Evolutionary conservation across 176 grass and related monocot genomes (phyloP), one percentile per base, ranked within the genome.

Genomic region (Zoysia pacifica): DNA sequence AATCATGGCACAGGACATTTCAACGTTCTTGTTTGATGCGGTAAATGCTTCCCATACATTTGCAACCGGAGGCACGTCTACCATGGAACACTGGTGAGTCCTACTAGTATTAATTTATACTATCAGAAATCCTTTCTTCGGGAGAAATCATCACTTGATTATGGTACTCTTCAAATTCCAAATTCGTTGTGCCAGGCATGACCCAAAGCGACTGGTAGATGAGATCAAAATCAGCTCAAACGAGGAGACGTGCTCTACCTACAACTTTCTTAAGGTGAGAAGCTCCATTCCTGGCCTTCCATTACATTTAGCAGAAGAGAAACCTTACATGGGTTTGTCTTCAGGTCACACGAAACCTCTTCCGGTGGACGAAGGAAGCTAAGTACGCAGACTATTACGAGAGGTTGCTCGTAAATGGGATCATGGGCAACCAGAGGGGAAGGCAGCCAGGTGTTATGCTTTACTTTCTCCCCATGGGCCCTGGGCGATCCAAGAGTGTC

Each of bases 261-360:
- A 97, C 86, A 94, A 94, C 70, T 87, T 97, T 72, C 95, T 97
- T 56, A 97, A 97, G 91, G 92, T 93, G 72, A 48, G 49, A 45
- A 55, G 8, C 16, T 16, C 4, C 0, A 45, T 28, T 82, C n/a
- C 41, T 54, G 1, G 8, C 3, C 53, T 79, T 66, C 12, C 0
- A 64, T 48, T 14, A 35, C 45, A 54, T 50, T 53, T 0, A 9
- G 5, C 7, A 52, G 3, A 68, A 73, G 36, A 28, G 20, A 62
- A 43, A 45, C 48, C 52, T 68, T 60, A 83, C 56, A 41, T 2
- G 66, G 15, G 11, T 1, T 47, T 46, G 47, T 16, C 13, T 88
- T 36, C 56, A 97, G 95, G 85, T 97, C n/a, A 94, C 92, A 0
- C 77, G 81, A 18, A 91, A 94, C 78, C 93, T 94, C 60, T 94